Evolutionary conservation across 768 basidiomycete species (phyloP).

Genomic region (Pleurotus eryngii): DNA sequence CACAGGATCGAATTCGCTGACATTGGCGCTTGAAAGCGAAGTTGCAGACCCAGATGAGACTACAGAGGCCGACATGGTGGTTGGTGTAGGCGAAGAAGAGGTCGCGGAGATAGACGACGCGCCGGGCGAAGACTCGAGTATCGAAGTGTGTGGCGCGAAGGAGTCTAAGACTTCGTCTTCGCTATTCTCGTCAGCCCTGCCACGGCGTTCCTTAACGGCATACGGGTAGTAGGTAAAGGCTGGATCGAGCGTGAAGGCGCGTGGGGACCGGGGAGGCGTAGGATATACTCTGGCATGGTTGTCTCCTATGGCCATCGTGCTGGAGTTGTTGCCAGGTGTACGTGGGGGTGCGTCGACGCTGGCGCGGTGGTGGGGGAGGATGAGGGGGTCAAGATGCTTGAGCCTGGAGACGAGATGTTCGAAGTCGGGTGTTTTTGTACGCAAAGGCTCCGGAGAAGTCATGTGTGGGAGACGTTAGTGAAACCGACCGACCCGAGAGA

Average conservation of each 20-base stretch:
- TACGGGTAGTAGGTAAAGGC: slow-evolving; percentile 12
- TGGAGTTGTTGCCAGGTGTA: slow-evolving; percentile 7
- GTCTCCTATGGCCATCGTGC: not conserved
- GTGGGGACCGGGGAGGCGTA: slow-evolving; percentile 3
- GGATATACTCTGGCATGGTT: not conserved
- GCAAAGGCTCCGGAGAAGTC: slow-evolving; percentile 19
- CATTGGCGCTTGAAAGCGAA: not conserved
- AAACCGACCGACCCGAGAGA: slow-evolving; percentile 9
- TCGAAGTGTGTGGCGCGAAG: slow-evolving; percentile 21
- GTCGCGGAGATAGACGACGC: slow-evolving; percentile 28
- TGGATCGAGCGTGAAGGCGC: slow-evolving; percentile 10
- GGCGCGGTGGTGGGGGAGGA: slow-evolving; percentile 3
- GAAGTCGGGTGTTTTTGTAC: slow-evolving; percentile 13
- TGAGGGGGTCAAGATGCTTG: slow-evolving; percentile 15
- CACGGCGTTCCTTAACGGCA: not conserved
- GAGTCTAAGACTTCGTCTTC: slow-evolving; percentile 11
- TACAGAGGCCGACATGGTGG: not conserved
- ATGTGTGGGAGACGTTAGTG: slow-evolving; percentile 14
- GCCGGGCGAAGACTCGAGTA: slow-evolving; percentile 2
- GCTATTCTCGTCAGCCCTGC: too few species aligned
- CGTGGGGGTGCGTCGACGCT: slow-evolving; percentile 6
- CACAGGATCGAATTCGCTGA: not conserved
- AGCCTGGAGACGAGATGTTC: slow-evolving; percentile 16
- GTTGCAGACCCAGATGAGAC: slow-evolving; percentile 11
- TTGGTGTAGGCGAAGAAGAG: slow-evolving; percentile 26